A percentile compares a stretch with the other conserved stretches of the same genome.
Evolutionary conservation across 176 grass and related monocot species (phyloP).

Genomic region (Pharus latifolius): DNA sequence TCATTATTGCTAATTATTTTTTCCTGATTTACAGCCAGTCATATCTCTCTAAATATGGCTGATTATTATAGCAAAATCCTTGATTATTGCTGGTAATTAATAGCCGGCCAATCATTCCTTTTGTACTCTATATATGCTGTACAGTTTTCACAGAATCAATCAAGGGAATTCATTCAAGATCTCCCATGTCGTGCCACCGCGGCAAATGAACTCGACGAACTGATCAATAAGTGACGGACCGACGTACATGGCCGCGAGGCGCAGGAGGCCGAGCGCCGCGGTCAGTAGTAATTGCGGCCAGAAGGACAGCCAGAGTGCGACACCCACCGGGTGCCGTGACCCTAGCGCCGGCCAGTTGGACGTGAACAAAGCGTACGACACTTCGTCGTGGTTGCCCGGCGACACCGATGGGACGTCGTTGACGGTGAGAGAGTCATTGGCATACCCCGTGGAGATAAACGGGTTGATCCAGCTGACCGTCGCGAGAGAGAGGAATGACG

Average conservation of each 20-base stretch:
- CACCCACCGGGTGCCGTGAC: conserved; percentile 28
- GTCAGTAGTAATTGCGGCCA: conserved; percentile 25
- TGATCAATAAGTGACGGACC: conserved; percentile 23
- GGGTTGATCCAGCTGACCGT: conserved; percentile 37
- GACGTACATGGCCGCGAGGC: conserved; percentile 27
- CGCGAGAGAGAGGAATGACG: conserved; percentile 27
- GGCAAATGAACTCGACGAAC: conserved; percentile 30
- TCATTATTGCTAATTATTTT: no score
- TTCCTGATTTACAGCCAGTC: no score
- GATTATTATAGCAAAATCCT: no score
- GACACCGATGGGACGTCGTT: conserved; percentile 17
- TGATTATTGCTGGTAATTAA: no score
- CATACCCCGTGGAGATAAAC: conserved; percentile 19
- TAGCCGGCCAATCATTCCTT: no score
- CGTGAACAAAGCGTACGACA: neutral
- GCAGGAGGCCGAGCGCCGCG: neutral
- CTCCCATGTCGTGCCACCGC: conserved; percentile 13
- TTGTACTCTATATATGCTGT: no score
- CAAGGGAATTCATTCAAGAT: no score
- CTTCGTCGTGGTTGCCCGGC: neutral
- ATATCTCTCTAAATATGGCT: no score
- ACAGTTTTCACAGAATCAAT: no score
- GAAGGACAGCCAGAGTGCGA: conserved; percentile 25
- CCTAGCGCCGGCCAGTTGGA: conserved; percentile 15
- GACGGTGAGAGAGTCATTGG: neutral